phyloP scores from a whole-genome alignment of 2,329 filamentous ascomycete species.

The Fusarium pseudoanthophilum region DNA sequence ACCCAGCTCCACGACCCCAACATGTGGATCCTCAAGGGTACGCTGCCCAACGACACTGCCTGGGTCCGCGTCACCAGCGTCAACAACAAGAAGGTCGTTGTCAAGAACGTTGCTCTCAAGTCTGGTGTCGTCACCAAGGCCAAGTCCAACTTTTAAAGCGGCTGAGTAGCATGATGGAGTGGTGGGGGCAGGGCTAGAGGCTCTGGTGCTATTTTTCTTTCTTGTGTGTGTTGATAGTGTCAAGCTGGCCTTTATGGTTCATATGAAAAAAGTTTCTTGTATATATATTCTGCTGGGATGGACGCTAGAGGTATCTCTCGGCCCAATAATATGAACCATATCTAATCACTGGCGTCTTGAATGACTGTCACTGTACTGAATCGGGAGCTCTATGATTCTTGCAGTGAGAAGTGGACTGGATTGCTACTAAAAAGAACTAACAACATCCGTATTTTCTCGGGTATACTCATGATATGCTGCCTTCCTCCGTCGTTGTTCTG shows the following conservation, averaged over 20 bases:
- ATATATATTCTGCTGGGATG: constrained; percentile 2
- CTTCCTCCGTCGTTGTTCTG: rapidly evolving
- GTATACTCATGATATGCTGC: not conserved
- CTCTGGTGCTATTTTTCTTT: not conserved
- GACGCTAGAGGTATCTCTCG: not conserved
- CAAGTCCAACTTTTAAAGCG: not conserved
- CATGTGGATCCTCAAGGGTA: constrained; percentile 18
- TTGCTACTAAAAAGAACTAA: not conserved
- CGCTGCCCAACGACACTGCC: constrained; percentile 9
- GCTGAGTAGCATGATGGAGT: not conserved
- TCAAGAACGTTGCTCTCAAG: constrained; percentile 17
- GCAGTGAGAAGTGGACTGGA: not conserved
- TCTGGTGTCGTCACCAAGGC: constrained; percentile 15
- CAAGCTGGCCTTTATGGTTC: constrained; percentile 1
- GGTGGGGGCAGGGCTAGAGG: not conserved
- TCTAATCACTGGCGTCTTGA: not conserved
- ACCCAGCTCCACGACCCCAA: constrained; percentile 7
- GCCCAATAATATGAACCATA: not conserved
- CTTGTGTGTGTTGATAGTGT: not conserved
- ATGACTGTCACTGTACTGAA: too few relatives aligned
- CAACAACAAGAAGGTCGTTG: constrained; percentile 21
- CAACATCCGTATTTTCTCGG: rapidly evolving
- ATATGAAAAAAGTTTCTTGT: constrained; percentile 14
- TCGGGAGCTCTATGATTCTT: rapidly evolving
- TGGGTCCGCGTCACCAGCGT: constrained; percentile 17